Base-by-base conservation (phyloP, 2,329 filamentous ascomycete species). In the Aspergillus uvarum region DNA sequence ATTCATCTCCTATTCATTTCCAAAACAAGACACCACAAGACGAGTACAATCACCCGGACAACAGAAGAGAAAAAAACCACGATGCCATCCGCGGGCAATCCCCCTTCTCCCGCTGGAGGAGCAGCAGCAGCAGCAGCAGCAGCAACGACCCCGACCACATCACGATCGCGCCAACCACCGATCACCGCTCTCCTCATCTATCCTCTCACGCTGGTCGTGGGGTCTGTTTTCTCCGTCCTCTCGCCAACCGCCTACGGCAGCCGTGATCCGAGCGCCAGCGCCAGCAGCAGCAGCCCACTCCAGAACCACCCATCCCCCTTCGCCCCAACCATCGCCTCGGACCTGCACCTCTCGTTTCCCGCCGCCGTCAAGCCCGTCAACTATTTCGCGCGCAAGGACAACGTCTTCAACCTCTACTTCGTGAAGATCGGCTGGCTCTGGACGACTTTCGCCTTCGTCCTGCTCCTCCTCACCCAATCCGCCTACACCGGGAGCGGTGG, bases 391-490 rank as follows among this genome's bases (percentile, higher is more conserved):
- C 89, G 89, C 68, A 99, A 99, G 78, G 84, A 87, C 75, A 99
- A 99, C 79, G 69, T 97, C 55, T 90, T 98, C 84, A 99, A 99
- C 74, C 77, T 90, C 51, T 85, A 92, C 69, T 99, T 98, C 72
- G 95, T 99, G 70, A 99, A 99, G 82, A 83, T 90, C 56, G 94
- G 94, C 62, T 99, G 95, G 95, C 85, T 88, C 53, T 99, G 95
- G 95, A 87, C 91, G 31, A 92, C 90, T 0, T 73, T 85, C 10
- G 88, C 91, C 0, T 93, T 96, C 70, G 76, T 84, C 35, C 75
- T 85, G 16, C 91, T 96, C 62, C 74, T 90, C 6, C 74, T 87
- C 47, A 87, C 87, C 24, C 89, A 96, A 71, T 86, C 89, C 1
- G 79, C 79, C 2, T 76, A 72, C 24, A 79, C 14, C 26, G 26